Percentiles rank a stretch among this genome's conserved stretches.
Evolutionary conservation across 2,329 filamentous ascomycete species (phyloP).

Genomic region (Sarocladium oryzae): DNA sequence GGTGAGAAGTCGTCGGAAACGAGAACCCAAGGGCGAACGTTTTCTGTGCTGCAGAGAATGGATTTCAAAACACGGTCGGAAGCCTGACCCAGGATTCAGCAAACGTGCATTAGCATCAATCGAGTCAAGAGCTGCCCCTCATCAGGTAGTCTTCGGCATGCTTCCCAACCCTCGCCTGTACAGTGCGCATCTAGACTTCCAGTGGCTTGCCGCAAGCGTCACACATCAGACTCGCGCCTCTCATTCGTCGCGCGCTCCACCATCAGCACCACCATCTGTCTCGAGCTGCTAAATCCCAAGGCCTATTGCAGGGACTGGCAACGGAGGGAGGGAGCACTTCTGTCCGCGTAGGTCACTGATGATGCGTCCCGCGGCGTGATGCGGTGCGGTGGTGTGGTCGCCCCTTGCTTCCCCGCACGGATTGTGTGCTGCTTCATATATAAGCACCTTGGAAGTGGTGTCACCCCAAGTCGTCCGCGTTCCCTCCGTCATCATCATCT

Average conservation of each 20-base stretch:
- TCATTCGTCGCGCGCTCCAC: background rate
- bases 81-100: no score
- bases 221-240: background rate
- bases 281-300: background rate
- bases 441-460: constrained; percentile 5
- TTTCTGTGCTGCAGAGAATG: background rate
- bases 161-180: background rate
- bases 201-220: constrained; percentile 9
- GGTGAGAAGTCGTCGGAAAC: no score
- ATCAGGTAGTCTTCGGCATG: background rate
- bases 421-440: constrained; percentile 9
- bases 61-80: background rate
- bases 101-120: no score
- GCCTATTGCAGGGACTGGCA: no score
- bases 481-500: constrained; percentile 2
- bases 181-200: constrained; percentile 7
- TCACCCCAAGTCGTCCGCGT: background rate
- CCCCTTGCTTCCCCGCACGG: constrained; percentile 5
- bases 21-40: no score
- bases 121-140: background rate
- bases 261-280: background rate
- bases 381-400: constrained; percentile 2
- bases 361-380: background rate
- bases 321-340: no score
- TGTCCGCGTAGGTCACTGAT: background rate